Evolutionary conservation across 2,329 filamentous ascomycete genomes (phyloP).

Genomic region (Shiraia sp.): DNA sequence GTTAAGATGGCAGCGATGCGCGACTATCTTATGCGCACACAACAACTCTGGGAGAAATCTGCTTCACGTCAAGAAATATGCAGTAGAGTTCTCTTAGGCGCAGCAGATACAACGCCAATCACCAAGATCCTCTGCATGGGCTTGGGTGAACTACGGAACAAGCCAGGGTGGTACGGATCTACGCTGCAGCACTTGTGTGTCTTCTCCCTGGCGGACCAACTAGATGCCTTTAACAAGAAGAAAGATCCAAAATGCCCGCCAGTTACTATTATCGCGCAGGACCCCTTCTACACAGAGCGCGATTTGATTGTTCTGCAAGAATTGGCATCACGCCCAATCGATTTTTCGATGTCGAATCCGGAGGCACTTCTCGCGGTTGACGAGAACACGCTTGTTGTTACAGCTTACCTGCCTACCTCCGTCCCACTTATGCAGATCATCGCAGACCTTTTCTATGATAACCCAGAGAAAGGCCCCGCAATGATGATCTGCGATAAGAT

Average conservation of each 20-base stretch:
- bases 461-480: conserved; percentile 1
- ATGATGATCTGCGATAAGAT: conserved; percentile 7
- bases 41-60: conserved; percentile 3
- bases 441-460: conserved; percentile 9
- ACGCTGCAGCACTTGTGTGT: conserved; percentile 17
- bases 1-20: not conserved
- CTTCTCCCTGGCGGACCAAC: conserved; percentile 12
- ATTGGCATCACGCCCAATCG: not conserved
- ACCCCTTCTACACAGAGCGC: conserved; percentile 15
- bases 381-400: conserved; percentile 16
- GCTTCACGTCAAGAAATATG: not conserved
- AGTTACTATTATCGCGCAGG: conserved; percentile 18
- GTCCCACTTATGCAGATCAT: conserved; percentile 23
- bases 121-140: conserved; percentile 19
- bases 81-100: not conserved
- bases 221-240: conserved; percentile 2
- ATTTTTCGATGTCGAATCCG: conserved; percentile 14
- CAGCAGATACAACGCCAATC: not conserved
- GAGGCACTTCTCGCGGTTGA: conserved; percentile 21
- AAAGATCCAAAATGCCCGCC: not conserved
- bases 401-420: conserved; percentile 8
- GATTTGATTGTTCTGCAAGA: conserved; percentile 7
- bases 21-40: not conserved
- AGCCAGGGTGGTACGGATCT: conserved; percentile 4
- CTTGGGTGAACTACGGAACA: conserved; percentile 6